Evolutionary conservation across 73 alveolate species (phyloP).

Genomic region (Tetrahymena borealis): DNA sequence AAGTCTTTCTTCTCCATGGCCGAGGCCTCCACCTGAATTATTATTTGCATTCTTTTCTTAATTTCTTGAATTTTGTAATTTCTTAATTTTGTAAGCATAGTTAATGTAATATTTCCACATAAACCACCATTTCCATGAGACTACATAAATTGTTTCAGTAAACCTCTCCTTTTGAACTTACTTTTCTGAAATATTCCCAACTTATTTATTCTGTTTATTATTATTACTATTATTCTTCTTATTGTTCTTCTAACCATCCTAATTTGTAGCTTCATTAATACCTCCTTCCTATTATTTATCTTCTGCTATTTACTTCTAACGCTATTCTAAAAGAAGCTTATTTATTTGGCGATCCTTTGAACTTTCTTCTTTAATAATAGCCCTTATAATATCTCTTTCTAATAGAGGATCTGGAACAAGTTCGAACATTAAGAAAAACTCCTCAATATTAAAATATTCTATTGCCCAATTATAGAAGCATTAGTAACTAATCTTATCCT

Average conservation of each 20-base stretch:
- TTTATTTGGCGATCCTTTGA: not conserved
- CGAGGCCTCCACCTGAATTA: not conserved
- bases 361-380: not conserved
- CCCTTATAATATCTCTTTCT: not conserved
- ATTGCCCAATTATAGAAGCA: not conserved
- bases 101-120: not conserved
- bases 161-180: not conserved
- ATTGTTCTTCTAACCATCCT: not conserved
- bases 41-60: not conserved
- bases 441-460: not conserved
- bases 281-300: not conserved
- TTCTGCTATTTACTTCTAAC: not conserved
- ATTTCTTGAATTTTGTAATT: not conserved
- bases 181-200: not conserved
- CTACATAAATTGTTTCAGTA: not conserved
- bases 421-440: not conserved
- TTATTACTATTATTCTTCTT: not conserved
- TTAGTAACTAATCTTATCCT: not conserved
- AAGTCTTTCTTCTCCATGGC: not conserved
- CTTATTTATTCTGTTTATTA: not conserved
- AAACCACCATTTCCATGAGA: not conserved
- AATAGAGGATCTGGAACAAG: not conserved
- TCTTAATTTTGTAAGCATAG: not conserved
- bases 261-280: not conserved
- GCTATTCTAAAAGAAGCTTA: not conserved